Evolutionary conservation across 345 rosid genomes (phyloP).

Genomic region (Lumnitzera littorea): DNA sequence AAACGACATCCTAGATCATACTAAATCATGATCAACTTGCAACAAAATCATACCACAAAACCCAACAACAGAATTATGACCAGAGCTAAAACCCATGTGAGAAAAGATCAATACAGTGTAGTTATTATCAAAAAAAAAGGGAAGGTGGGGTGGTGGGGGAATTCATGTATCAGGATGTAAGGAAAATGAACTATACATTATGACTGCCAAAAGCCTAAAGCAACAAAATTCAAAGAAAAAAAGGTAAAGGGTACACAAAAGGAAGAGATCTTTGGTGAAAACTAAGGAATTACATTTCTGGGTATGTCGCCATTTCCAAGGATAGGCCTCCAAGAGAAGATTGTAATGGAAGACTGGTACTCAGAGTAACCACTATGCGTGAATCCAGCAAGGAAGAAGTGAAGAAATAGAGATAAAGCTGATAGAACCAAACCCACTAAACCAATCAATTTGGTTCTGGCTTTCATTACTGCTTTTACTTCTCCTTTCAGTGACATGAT

Average conservation of each 20-base stretch:
- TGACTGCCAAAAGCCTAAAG: neutral
- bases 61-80: too few relatives aligned
- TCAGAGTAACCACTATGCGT: conserved; percentile 60
- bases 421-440: conserved; percentile 71
- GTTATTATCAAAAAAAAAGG: too few relatives aligned
- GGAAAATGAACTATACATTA: neutral
- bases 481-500: conserved; percentile 56
- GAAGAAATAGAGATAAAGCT: conserved; percentile 60
- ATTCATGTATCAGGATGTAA: too few relatives aligned
- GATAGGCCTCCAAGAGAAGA: conserved; percentile 96
- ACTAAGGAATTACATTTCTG: conserved; percentile 32
- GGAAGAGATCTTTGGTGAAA: conserved; percentile 8
- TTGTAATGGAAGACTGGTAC: conserved; percentile 76
- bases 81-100: too few relatives aligned
- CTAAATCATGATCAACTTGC: neutral
- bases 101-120: too few relatives aligned
- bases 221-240: neutral
- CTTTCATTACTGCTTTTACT: conserved; percentile 61
- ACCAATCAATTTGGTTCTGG: conserved; percentile 89
- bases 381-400: conserved; percentile 81
- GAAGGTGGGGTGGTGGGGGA: too few relatives aligned
- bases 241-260: neutral
- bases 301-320: conserved; percentile 51
- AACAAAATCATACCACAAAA: too few relatives aligned
- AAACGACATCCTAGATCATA: neutral